Base-by-base conservation (phyloP, 2,329 filamentous ascomycete species). In the Xylariaceae sp. region DNA sequence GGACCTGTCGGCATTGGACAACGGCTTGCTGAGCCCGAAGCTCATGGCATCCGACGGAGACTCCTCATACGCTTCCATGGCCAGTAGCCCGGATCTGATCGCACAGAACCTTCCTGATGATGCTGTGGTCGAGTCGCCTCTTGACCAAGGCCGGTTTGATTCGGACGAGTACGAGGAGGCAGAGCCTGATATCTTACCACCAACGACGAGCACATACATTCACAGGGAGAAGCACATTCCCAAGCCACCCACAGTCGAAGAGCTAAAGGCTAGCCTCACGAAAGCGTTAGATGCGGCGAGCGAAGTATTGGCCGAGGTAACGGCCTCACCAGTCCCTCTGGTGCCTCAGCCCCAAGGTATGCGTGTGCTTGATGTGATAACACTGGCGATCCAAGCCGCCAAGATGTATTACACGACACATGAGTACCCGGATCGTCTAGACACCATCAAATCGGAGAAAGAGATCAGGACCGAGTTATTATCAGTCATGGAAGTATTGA, bases 351-450 rank as follows among this genome's bases (percentile, higher is more conserved):
- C 61, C 18, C 90, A 96, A 73, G 94, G 93, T 15, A 86, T 97
- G 79, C 90, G 95, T 69, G 85, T 99, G 44, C 83, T 97, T 58
- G 93, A 97, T 72, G 87, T 96, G 56, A 88, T 94, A 71, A 99
- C 94, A 0, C 80, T 97, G 56, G 93, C 93, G n/a, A 97, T 99
- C 66, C 86, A 92, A 55, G 92, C 93, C 1, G 94, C 94, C 55
- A 96, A 95, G 76, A 88, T 95, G 69, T 99, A 97, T 76, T 97
- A 99, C 75, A 97, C 92, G 0, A 84, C 91, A 3, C 94, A 97
- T 72, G 89, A 95, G 69, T 82, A 92, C 56, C 91, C 92, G 1
- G 88, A 94, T 67, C 87, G 90, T 44, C 79, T 97, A 15, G 90
- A 94, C 69, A 79, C 88, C 34, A 95, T 97, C 75, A 92, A 90